Conservation (phyloP, 805 yeast species). For the Ogataea nakhonphanomensis region DNA sequence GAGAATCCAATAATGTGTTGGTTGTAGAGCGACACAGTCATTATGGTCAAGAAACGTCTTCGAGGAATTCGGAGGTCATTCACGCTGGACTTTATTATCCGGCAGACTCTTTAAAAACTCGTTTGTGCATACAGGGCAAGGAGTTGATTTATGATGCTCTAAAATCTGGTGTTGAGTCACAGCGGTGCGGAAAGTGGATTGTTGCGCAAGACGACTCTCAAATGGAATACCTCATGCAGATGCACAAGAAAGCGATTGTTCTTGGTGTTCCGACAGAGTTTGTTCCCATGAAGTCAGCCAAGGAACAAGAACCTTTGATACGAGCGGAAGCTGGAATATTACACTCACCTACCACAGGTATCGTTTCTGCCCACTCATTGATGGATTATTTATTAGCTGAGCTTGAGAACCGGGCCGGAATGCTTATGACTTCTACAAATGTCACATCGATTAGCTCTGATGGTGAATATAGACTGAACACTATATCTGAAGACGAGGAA, state of each 20-base stretch:
- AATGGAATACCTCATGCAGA: constrained; percentile 50
- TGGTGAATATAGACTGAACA: constrained; percentile 31
- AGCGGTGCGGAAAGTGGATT: constrained; percentile 77
- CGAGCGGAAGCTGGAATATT: constrained; percentile 58
- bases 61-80: constrained; percentile 89
- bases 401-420: constrained; percentile 59
- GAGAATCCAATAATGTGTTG: constrained; percentile 47
- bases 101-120: constrained; percentile 57
- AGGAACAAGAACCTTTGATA: constrained; percentile 60
- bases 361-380: constrained; percentile 74
- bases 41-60: constrained; percentile 77
- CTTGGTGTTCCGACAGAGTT: constrained; percentile 61
- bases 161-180: constrained; percentile 51
- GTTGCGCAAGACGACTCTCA: constrained; percentile 77
- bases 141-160: constrained; percentile 53
- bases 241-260: constrained; percentile 47
- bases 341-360: constrained; percentile 81
- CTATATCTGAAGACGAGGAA: constrained; percentile 29
- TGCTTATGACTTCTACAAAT: constrained; percentile 57
- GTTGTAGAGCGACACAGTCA: constrained; percentile 65
- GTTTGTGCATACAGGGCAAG: constrained; percentile 74
- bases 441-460: constrained; percentile 41
- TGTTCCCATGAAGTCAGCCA: constrained; percentile 44
- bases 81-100: constrained; percentile 92
- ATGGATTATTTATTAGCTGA: constrained; percentile 55